Conservation (phyloP, 768 basidiomycete genomes). For the Mycena olivaceomarginata region DNA sequence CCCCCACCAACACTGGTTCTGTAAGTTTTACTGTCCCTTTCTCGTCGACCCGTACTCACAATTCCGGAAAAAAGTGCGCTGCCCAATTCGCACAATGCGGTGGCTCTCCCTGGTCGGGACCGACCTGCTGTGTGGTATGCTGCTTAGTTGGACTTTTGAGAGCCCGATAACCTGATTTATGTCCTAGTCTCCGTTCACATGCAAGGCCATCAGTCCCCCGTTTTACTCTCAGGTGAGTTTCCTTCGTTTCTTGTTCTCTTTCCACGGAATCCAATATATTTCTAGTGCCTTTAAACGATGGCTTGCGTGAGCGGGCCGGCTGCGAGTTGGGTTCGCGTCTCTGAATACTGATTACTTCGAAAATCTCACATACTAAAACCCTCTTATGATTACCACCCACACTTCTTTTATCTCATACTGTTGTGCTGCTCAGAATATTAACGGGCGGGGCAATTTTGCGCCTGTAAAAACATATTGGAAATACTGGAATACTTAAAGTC, state of each 20-base stretch:
- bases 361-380: not conserved
- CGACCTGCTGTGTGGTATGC: slow-evolving; percentile 12
- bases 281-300: not conserved
- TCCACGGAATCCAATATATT: not conserved
- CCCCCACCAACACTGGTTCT: not conserved
- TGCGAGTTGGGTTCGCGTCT: not conserved
- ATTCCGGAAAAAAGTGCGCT: slow-evolving; percentile 7
- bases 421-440: not conserved
- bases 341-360: not conserved
- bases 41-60: slow-evolving; percentile 2
- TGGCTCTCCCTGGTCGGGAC: slow-evolving; percentile 4
- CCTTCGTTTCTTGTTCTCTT: slow-evolving; percentile 8
- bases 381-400: not conserved
- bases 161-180: not conserved
- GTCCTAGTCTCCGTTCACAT: slow-evolving; percentile 10
- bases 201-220: slow-evolving; percentile 3
- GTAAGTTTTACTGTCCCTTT: slow-evolving; percentile 1
- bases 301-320: not conserved
- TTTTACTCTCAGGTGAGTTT: slow-evolving; percentile 9
- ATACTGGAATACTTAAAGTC: too few species aligned
- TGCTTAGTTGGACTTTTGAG: not conserved
- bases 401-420: not conserved
- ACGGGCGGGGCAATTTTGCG: too few species aligned
- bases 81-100: slow-evolving; percentile 3
- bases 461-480: too few species aligned